Percentiles rank a stretch among this genome's conserved stretches.
Conservation (phyloP, 306 rosid species). For the Lupinus albus region DNA sequence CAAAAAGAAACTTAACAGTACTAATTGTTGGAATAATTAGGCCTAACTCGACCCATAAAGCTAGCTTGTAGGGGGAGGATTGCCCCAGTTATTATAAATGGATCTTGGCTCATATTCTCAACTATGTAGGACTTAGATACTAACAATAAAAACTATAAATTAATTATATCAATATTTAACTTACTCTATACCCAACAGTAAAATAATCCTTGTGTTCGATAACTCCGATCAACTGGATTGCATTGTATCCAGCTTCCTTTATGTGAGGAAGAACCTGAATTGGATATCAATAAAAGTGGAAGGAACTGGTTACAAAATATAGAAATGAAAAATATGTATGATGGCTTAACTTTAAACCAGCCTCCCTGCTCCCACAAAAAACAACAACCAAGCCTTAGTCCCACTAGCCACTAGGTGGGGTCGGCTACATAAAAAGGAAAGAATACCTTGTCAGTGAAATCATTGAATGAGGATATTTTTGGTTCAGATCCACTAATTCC, state of each 20-base stretch:
- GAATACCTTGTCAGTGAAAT: conserved; percentile 68
- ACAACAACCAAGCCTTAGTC: too few species aligned
- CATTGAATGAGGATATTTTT: conserved; percentile 74
- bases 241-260: conserved; percentile 88
- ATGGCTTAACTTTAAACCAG: conserved; percentile 26
- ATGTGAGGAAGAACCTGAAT: conserved; percentile 89
- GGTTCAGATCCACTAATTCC: conserved; percentile 96
- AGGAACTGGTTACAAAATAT: conserved; percentile 17
- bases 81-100: too few species aligned
- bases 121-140: too few species aligned
- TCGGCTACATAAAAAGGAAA: neutral
- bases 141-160: too few species aligned
- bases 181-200: conserved; percentile 92
- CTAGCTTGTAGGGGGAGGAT: too few species aligned
- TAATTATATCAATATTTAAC: conserved; percentile 40
- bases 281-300: conserved; percentile 34
- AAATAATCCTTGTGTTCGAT: conserved; percentile 95
- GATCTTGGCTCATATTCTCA: too few species aligned
- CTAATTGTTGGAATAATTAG: neutral
- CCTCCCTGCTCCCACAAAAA: neutral
- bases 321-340: conserved; percentile 19
- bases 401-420: too few species aligned
- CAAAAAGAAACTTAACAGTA: conserved; percentile 1
- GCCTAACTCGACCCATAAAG: too few species aligned
- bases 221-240: conserved; percentile 88